Base-by-base conservation (phyloP, 2,329 filamentous ascomycete genomes). In the Lojkania enalia region DNA sequence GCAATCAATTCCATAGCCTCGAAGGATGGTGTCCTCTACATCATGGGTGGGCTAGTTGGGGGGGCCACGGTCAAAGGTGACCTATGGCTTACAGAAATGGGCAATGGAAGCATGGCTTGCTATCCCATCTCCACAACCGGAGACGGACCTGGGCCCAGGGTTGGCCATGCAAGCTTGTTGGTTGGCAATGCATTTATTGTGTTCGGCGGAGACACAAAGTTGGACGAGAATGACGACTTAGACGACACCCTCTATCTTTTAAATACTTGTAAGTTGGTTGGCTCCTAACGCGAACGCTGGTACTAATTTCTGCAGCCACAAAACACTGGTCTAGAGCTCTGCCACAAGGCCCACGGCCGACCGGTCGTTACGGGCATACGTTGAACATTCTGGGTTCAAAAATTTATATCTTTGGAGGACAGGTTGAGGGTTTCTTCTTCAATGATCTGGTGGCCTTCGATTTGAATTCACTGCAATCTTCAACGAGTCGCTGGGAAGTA, bases 181-280 rank as follows among this genome's bases (percentile, higher is more conserved):
- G 94, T 99, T 42, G 95, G 95, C 46, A 99, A 99, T 71, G 94
- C 94, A 0, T 99, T 97, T 69, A 99, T 99, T 58, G 94, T 99
- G 11, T 99, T 97, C 65, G 95, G 94, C 38, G 94, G 94, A 65
- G 95, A 99, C 70, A 99, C 94, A 39, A 99, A 99, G 72, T 87
- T 96, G 66, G 90, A 96, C 43, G 94, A 97, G 63, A 83, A 84
- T 21, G 94, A 99, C 70, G 79, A 88, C 37, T 76, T 99, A 46
- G 94, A 99, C 62, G 92, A 99, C 72, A 97, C 94, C 0, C 76
- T 99, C 11, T 99, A 99, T 71, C 80, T 99, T 39, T 78, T 99
- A 39, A 99, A 99, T 73, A 99, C 94, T 38, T 96, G 94, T 97
- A 79, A 74, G 92, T 77, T 47, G 13, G 15, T 15, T 16, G 15